A percentile compares a stretch with the other conserved stretches of the same genome.
phyloP scores from a whole-genome alignment of 2,329 filamentous ascomycete genomes.

The Pyricularia pennisetigena region DNA sequence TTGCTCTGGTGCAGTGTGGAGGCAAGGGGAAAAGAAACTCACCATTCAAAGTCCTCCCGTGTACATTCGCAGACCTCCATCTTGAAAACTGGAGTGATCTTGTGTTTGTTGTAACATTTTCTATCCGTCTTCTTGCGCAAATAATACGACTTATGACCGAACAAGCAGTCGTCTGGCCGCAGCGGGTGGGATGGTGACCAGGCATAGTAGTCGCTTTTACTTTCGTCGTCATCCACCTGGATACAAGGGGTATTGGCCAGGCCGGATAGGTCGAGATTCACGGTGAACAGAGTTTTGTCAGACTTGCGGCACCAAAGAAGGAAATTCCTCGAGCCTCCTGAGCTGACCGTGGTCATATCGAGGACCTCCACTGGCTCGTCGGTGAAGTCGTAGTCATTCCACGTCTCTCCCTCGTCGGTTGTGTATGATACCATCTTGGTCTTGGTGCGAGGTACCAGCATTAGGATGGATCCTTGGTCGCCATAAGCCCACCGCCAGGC shows the following conservation, averaged over 20 bases:
- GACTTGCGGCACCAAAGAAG: slow-evolving; percentile 69
- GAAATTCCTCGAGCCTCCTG: slow-evolving; percentile 85
- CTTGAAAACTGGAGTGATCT: slow-evolving; percentile 60
- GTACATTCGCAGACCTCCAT: slow-evolving; percentile 77
- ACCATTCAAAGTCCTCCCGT: slow-evolving; percentile 88
- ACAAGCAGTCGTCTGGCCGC: slow-evolving; percentile 72
- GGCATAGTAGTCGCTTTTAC: slow-evolving; percentile 63
- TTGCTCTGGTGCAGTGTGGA: neutral
- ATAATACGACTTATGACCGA: slow-evolving; percentile 83
- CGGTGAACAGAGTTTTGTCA: slow-evolving; percentile 49
- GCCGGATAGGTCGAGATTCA: slow-evolving; percentile 85
- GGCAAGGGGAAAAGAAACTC: slow-evolving; percentile 21
- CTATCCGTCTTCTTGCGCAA: slow-evolving; percentile 76
- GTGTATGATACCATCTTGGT: slow-evolving; percentile 48
- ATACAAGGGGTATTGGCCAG: slow-evolving; percentile 66
- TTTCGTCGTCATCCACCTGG: slow-evolving; percentile 46
- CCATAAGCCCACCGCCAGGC: slow-evolving; percentile 90
- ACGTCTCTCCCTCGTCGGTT: slow-evolving; percentile 66
- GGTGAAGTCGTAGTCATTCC: slow-evolving; percentile 67
- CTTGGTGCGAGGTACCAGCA: slow-evolving; percentile 66
- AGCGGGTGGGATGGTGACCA: slow-evolving; percentile 81
- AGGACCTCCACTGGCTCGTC: slow-evolving; percentile 61
- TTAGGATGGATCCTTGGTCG: slow-evolving; percentile 87
- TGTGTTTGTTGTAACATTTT: slow-evolving; percentile 73
- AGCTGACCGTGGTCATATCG: slow-evolving; percentile 80